A percentile compares a stretch with the other conserved stretches of the same genome.
These are phyloP conservation scores for Coccomyxa subellipsoidea DNA, from an alignment of 163 green algal species.

Conservation along the genomic window DNA sequence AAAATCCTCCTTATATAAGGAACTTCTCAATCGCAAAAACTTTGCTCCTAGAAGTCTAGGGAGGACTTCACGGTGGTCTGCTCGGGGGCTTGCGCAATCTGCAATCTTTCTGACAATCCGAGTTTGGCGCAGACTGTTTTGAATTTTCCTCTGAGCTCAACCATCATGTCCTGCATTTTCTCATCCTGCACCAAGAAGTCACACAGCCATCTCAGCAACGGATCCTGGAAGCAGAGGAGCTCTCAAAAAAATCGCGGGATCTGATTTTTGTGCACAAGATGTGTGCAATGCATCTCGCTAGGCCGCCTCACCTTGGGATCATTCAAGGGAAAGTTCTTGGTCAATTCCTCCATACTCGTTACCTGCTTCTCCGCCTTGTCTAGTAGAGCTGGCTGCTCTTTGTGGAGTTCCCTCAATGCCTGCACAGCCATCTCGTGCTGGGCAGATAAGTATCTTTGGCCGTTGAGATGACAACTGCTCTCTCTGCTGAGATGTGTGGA, in stretches of 20 bases:
- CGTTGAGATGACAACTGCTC: no score
- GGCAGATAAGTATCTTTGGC: no score
- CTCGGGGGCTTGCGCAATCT: background rate
- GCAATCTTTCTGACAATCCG: background rate
- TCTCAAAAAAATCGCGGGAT: no score
- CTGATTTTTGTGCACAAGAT: no score
- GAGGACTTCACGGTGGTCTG: background rate
- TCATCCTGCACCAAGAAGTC: conserved; percentile 37
- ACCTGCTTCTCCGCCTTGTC: conserved; percentile 15
- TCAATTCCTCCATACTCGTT: conserved; percentile 2
- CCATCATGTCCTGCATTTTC: conserved; percentile 42
- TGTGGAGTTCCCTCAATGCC: background rate
- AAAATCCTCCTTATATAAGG: no score
- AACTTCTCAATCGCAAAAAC: no score
- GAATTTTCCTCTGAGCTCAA: conserved; percentile 37
- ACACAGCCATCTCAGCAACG: no score
- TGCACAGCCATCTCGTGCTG: background rate
- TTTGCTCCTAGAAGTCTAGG: background rate
- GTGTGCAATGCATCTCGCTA: no score
- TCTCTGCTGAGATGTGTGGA: no score
- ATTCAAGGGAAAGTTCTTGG: conserved; percentile 20
- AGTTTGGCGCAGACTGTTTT: conserved; percentile 26
- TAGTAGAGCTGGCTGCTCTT: background rate
- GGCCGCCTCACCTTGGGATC: conserved; percentile 23
- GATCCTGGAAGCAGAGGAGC: no score